phyloP scores from a whole-genome alignment of 345 rosid species.

The Salix brachista region DNA sequence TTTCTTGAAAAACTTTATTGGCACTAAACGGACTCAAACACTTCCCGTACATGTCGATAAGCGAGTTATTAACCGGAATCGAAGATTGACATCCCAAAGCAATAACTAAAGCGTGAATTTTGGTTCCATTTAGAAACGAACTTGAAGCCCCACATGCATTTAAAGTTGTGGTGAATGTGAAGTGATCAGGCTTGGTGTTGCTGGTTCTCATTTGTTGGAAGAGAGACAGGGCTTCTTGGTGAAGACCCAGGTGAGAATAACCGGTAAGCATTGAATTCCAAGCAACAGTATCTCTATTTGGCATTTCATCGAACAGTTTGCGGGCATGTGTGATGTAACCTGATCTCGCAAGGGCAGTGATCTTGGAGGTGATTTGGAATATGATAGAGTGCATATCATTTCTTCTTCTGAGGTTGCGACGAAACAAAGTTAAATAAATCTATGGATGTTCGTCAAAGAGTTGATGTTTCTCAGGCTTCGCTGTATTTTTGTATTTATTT shows the following conservation, averaged over 20 bases:
- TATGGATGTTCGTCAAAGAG: neutral
- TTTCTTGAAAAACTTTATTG: slow-evolving; percentile 48
- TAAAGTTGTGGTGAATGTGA: slow-evolving; percentile 60
- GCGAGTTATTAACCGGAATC: slow-evolving; percentile 55
- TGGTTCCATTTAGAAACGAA: slow-evolving; percentile 40
- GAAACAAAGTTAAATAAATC: neutral
- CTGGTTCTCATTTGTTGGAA: slow-evolving; percentile 44
- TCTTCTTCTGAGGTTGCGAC: neutral
- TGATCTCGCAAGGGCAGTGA: slow-evolving; percentile 30
- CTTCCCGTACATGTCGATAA: slow-evolving; percentile 79
- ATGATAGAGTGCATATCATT: slow-evolving; percentile 18
- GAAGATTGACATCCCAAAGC: slow-evolving; percentile 39
- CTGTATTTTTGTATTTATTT: no score
- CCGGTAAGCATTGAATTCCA: slow-evolving; percentile 77
- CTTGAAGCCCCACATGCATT: slow-evolving; percentile 45
- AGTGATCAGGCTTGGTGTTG: slow-evolving; percentile 43
- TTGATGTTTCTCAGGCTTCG: no score
- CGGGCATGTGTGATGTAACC: slow-evolving; percentile 54
- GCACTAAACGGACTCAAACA: slow-evolving; percentile 49
- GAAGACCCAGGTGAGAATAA: slow-evolving; percentile 57
- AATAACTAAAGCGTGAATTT: slow-evolving; percentile 46
- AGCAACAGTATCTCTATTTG: slow-evolving; percentile 45
- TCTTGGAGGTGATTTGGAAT: slow-evolving; percentile 46
- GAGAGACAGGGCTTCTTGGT: slow-evolving; percentile 45
- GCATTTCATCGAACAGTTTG: slow-evolving; percentile 67